phyloP scores from a whole-genome alignment of 257 asterid species.

The Solanum chilense region DNA sequence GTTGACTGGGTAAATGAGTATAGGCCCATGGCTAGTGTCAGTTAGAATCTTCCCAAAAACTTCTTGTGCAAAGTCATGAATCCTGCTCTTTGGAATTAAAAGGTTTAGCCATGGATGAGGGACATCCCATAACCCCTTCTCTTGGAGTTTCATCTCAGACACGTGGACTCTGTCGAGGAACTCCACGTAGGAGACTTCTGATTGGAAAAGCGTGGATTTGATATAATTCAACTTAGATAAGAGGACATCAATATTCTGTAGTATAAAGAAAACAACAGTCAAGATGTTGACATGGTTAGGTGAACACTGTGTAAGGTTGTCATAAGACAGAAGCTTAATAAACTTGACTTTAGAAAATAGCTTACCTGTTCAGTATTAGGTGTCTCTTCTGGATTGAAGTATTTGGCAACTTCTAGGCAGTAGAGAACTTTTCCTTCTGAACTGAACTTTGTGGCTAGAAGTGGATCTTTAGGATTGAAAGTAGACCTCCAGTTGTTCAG shows the following conservation, averaged over 20 bases:
- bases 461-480: slow-evolving; percentile 72
- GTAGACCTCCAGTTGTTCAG: slow-evolving; percentile 82
- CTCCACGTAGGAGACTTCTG: slow-evolving; percentile 66
- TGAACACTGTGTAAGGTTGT: background rate
- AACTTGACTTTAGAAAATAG: background rate
- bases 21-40: slow-evolving; percentile 81
- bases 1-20: slow-evolving; percentile 81
- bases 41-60: slow-evolving; percentile 66
- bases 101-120: slow-evolving; percentile 97
- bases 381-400: slow-evolving; percentile 49
- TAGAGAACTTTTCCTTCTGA: slow-evolving; percentile 72
- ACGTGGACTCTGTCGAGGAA: slow-evolving; percentile 77
- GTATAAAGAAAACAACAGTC: background rate
- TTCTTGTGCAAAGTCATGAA: slow-evolving; percentile 48
- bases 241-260: slow-evolving; percentile 53
- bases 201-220: slow-evolving; percentile 48
- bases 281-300: background rate
- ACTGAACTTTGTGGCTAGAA: slow-evolving; percentile 50
- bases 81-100: slow-evolving; percentile 60
- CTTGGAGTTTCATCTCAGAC: slow-evolving; percentile 53
- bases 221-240: slow-evolving; percentile 54
- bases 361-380: slow-evolving; percentile 36
- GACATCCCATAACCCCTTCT: slow-evolving; percentile 81
- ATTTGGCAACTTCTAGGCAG: slow-evolving; percentile 81
- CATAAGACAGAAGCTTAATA: background rate